Evolutionary conservation across 148 eudicot genomes (phyloP).

Genomic region (Vaccinium darrowii): DNA sequence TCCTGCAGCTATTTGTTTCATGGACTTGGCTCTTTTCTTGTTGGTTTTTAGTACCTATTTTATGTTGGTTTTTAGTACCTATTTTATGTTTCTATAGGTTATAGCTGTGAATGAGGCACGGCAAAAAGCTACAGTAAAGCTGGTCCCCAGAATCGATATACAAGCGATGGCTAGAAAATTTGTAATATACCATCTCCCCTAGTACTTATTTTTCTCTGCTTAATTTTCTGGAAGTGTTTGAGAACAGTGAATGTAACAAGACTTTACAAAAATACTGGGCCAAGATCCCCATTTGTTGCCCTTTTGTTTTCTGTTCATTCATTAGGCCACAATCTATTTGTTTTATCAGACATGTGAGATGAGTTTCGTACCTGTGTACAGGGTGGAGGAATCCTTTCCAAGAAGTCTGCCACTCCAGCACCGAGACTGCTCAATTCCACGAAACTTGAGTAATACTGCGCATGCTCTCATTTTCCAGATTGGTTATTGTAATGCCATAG

Average conservation of each 20-base stretch:
- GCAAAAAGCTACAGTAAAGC: slow-evolving; percentile 76
- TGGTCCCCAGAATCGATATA: slow-evolving; percentile 90
- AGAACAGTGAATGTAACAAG: background rate
- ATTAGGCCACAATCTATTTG: background rate
- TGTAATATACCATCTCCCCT: slow-evolving; percentile 37
- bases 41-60: slow-evolving; percentile 15
- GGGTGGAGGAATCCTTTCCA: slow-evolving; percentile 73
- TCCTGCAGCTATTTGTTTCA: background rate
- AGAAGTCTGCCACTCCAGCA: slow-evolving; percentile 60
- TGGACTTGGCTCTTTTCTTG: background rate
- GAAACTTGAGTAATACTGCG: slow-evolving; percentile 70
- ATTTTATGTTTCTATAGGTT: slow-evolving; percentile 49
- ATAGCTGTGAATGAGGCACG: slow-evolving; percentile 58
- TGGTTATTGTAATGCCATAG: background rate
- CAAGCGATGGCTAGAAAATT: slow-evolving; percentile 76
- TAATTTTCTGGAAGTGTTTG: background rate
- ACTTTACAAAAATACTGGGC: background rate
- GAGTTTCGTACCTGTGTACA: slow-evolving; percentile 23
- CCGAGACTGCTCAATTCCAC: slow-evolving; percentile 73
- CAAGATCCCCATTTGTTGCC: no score
- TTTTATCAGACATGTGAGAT: background rate
- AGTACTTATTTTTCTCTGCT: slow-evolving; percentile 1
- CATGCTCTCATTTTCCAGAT: background rate
- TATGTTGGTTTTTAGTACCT: slow-evolving; percentile 11
- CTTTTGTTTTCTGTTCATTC: background rate